These are phyloP conservation scores for Salix udensis DNA, from an alignment of 345 rosid genomes.

Conservation along the genomic window DNA sequence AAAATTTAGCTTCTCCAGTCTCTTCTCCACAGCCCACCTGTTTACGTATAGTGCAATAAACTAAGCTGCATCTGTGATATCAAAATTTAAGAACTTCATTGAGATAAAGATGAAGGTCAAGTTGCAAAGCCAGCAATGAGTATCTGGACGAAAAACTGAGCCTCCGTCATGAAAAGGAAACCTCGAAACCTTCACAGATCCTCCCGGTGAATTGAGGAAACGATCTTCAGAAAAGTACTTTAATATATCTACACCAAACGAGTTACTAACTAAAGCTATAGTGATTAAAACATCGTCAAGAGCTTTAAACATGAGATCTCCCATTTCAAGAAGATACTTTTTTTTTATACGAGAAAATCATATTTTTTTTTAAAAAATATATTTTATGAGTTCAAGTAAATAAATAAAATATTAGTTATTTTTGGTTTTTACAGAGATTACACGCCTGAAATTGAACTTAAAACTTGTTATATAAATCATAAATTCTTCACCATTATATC, in stretches of 20 bases:
- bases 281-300: neutral
- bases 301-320: neutral
- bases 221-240: slow-evolving; percentile 43
- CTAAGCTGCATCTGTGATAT: neutral
- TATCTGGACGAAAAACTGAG: neutral
- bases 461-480: too few species aligned
- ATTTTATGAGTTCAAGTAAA: too few species aligned
- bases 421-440: too few species aligned
- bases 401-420: too few species aligned
- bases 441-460: too few species aligned
- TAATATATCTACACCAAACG: slow-evolving; percentile 48
- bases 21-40: slow-evolving; percentile 68
- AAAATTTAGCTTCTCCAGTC: slow-evolving; percentile 68
- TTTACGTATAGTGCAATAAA: slow-evolving; percentile 1
- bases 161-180: neutral
- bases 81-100: neutral
- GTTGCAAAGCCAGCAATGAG: neutral
- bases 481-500: too few species aligned
- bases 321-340: slow-evolving; percentile 26
- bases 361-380: too few species aligned
- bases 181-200: slow-evolving; percentile 46
- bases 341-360: too few species aligned
- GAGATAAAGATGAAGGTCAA: neutral
- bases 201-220: slow-evolving; percentile 51
- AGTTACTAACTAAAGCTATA: neutral